Percentiles rank a stretch among this genome's conserved stretches.
Evolutionary conservation across 352 stramenopile species (phyloP).

Genomic region (Poterioochromonas sp.): DNA sequence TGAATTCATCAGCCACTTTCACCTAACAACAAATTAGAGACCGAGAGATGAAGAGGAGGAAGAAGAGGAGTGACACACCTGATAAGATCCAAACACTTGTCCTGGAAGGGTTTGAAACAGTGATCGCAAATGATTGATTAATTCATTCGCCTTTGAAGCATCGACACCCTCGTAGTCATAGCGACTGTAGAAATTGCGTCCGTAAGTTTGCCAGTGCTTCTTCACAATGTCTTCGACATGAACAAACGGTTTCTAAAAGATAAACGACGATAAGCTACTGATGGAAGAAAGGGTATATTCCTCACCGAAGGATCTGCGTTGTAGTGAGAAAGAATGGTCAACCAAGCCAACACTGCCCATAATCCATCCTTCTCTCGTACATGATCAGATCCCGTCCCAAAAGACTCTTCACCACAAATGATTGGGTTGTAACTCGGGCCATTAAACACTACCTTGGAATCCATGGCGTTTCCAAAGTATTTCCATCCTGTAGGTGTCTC

Average conservation of each 20-base stretch:
- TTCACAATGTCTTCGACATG: constrained; percentile 92
- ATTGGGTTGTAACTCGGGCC: constrained; percentile 96
- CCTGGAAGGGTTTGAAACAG: constrained; percentile 39
- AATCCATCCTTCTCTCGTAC: constrained; percentile 99
- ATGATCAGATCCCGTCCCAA: constrained; percentile 97
- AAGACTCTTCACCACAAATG: constrained; percentile 96
- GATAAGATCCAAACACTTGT: not conserved
- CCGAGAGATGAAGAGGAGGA: constrained; percentile 53
- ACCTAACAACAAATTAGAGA: constrained; percentile 42
- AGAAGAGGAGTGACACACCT: not conserved
- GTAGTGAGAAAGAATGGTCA: constrained; percentile 85
- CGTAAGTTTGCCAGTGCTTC: constrained; percentile 91
- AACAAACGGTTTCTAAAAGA: constrained; percentile 68
- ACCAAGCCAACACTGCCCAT: constrained; percentile 95
- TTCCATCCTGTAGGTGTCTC: constrained; percentile 99
- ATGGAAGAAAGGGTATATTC: not conserved
- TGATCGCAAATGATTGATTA: constrained; percentile 70
- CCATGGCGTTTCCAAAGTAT: constrained; percentile 99
- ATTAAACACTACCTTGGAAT: constrained; percentile 85
- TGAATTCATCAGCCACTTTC: constrained; percentile 86
- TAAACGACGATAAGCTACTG: not conserved
- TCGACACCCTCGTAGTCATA: constrained; percentile 99
- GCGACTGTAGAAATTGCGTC: constrained; percentile 98
- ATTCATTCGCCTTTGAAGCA: constrained; percentile 54
- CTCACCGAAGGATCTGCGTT: constrained; percentile 52